Evolutionary conservation across 2,329 filamentous ascomycete genomes (phyloP), one percentile per base, ranked within the genome.

Genomic region (Cladophialophora bantiana): DNA sequence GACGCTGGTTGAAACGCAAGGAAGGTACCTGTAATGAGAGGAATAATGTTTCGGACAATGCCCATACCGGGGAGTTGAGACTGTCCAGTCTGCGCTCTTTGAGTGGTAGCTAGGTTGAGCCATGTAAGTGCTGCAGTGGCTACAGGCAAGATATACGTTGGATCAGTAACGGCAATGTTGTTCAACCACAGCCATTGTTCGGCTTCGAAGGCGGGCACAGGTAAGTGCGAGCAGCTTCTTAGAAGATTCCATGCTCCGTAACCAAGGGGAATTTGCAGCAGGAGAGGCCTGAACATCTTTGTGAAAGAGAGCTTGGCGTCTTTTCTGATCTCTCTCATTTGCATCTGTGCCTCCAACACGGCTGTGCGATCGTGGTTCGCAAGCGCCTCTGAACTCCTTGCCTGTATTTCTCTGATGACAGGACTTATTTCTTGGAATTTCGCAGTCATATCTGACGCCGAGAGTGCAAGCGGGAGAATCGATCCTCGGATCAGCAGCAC

Each of bases 231-330:
- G 90, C 97, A 96, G 71, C 85, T 89, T 61, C 87, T 85, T 70
- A 96, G 78, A 54, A 94, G 82, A 67, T 91, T 88, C 83, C 94
- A 98, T 67, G 90, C 89, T 73, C 93, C 93, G 77, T 88, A 93
- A 68, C 90, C 91, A 70, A 96, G 83, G 4, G 93, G 89, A 12
- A 90, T 79, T 73, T 91, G 88, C 1, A 81, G 77, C 34, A 89
- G 31, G 70, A 91, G 77, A 7, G 87, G 87, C 9, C 86, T 68
- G 26, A 90, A 80, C 18, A 83, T 79, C 69, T 82, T 83, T 71
- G 76, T 79, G 2, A 80, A 69, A 38, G 81, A 84, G 57, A 90
- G 80, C 12, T 88, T 90, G 7, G 85, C 80, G 6, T 80, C 75
- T 38, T 82, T 81, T 72, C 87, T 82, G 45, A 92, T 75, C 7